Percentiles rank a stretch among this genome's conserved stretches.
Evolutionary conservation across 495 filamentous ascomycete genomes (phyloP).

Genomic region (Daldinia caldariorum): DNA sequence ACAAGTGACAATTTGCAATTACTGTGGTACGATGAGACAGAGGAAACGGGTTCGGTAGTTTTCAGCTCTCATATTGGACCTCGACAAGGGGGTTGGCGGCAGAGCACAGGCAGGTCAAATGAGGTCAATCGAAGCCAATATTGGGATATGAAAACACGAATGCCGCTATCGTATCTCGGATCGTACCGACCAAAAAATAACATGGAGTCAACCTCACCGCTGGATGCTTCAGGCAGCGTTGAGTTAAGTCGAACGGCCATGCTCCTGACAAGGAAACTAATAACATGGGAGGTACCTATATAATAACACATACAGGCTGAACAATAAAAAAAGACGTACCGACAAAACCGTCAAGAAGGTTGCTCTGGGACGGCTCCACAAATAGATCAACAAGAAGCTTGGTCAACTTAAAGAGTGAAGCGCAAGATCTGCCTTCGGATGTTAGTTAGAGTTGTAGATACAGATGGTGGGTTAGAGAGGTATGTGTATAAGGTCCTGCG

Average conservation of each 20-base stretch:
- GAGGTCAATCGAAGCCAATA: conserved; percentile 10
- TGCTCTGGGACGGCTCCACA: conserved; percentile 38
- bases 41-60: conserved; percentile 15
- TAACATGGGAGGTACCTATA: too few species aligned
- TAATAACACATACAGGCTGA: conserved; percentile 39
- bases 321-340: conserved; percentile 45
- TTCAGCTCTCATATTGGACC: conserved; percentile 21
- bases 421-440: conserved; percentile 39
- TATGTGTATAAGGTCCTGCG: neutral
- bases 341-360: conserved; percentile 32
- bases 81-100: conserved; percentile 1
- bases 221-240: conserved; percentile 33
- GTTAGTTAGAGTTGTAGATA: conserved; percentile 18
- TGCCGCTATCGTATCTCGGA: conserved; percentile 36
- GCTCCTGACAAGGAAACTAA: conserved; percentile 37
- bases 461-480: conserved; percentile 14
- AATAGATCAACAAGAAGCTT: conserved; percentile 27
- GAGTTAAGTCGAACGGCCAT: conserved; percentile 19
- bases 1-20: conserved; percentile 8
- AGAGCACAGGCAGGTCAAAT: conserved; percentile 16
- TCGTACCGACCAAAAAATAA: conserved; percentile 23
- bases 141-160: conserved; percentile 33
- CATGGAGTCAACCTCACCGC: conserved; percentile 37
- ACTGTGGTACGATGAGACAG: conserved; percentile 5
- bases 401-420: conserved; percentile 19